A percentile compares a stretch with the other conserved stretches of the same genome.
These are phyloP conservation scores for Ramalina peruviana DNA, from an alignment of 495 filamentous ascomycete species.

Conservation along the genomic window DNA sequence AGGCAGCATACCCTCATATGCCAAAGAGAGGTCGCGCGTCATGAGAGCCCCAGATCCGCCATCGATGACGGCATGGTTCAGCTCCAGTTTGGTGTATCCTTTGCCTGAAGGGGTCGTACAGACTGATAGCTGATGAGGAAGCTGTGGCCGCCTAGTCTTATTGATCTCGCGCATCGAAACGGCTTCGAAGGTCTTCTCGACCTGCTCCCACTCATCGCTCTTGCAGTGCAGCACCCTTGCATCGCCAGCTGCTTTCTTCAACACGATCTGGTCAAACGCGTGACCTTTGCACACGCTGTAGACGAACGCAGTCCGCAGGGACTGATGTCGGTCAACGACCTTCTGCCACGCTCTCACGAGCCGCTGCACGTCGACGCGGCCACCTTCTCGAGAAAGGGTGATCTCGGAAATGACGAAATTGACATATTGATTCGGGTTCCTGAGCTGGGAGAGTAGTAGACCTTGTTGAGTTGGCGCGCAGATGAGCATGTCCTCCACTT, in stretches of 20 bases:
- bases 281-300: slow-evolving; percentile 37
- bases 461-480: slow-evolving; percentile 54
- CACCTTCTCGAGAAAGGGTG: slow-evolving; percentile 13
- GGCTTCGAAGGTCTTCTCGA: slow-evolving; percentile 22
- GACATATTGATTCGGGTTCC: slow-evolving; percentile 32
- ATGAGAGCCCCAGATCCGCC: slow-evolving; percentile 30
- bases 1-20: slow-evolving; percentile 29
- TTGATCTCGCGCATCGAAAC: slow-evolving; percentile 26
- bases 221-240: slow-evolving; percentile 28
- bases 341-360: slow-evolving; percentile 37
- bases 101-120: slow-evolving; percentile 26
- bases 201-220: slow-evolving; percentile 17
- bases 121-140: slow-evolving; percentile 36
- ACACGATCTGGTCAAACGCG: slow-evolving; percentile 39
- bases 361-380: slow-evolving; percentile 24
- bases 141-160: slow-evolving; percentile 21
- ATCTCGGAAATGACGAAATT: slow-evolving; percentile 35
- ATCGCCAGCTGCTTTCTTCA: slow-evolving; percentile 27
- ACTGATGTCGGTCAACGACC: slow-evolving; percentile 38
- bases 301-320: slow-evolving; percentile 41
- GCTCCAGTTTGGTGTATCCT: slow-evolving; percentile 37
- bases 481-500: slow-evolving; percentile 48
- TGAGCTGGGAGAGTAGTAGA: slow-evolving; percentile 49
- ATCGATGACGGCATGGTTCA: slow-evolving; percentile 42
- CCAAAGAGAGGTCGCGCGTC: slow-evolving; percentile 27